Percentiles rank a stretch among this genome's conserved stretches.
phyloP scores from a whole-genome alignment of 1,284 basidiomycete genomes.

The Ceratobasidium sp. region DNA sequence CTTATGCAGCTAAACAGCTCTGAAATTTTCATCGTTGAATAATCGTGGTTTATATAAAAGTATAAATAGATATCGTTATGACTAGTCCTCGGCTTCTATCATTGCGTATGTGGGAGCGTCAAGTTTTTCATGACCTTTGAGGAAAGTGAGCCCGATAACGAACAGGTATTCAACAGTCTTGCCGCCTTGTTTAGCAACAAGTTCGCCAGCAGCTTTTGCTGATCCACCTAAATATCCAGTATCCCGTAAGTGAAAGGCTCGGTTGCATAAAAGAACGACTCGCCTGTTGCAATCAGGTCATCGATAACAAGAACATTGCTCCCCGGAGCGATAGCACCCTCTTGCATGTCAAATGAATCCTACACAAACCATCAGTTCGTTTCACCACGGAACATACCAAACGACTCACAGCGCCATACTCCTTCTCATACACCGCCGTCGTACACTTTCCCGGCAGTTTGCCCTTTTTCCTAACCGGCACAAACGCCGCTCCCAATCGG shows the following conservation, averaged over 20 bases:
- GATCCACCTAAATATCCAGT: slow-evolving; percentile 78
- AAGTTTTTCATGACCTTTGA: slow-evolving; percentile 83
- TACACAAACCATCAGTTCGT: slow-evolving; percentile 54
- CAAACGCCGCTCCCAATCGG: slow-evolving; percentile 93
- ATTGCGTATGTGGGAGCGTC: slow-evolving; percentile 91
- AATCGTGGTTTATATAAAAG: slow-evolving; percentile 12
- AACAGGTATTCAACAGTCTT: slow-evolving; percentile 94
- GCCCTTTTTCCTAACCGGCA: slow-evolving; percentile 94
- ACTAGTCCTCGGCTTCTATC: slow-evolving; percentile 79
- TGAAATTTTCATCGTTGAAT: no score
- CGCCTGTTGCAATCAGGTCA: slow-evolving; percentile 96
- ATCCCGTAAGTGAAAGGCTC: neutral
- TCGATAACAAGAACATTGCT: slow-evolving; percentile 92
- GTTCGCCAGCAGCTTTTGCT: slow-evolving; percentile 92
- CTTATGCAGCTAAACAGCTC: no score
- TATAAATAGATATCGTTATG: neutral
- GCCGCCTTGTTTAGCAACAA: slow-evolving; percentile 86
- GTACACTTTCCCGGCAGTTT: slow-evolving; percentile 93
- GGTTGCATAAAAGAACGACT: slow-evolving; percentile 46
- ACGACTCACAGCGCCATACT: slow-evolving; percentile 85
- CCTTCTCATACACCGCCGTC: slow-evolving; percentile 87
- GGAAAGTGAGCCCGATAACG: slow-evolving; percentile 88
- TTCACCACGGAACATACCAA: neutral
- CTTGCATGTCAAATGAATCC: slow-evolving; percentile 97
- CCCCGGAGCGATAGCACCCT: slow-evolving; percentile 83